Percentiles rank a stretch among this genome's conserved stretches.
These are phyloP conservation scores for Haberlea rhodopensis DNA, from an alignment of 257 asterid species.

Conservation along the genomic window DNA sequence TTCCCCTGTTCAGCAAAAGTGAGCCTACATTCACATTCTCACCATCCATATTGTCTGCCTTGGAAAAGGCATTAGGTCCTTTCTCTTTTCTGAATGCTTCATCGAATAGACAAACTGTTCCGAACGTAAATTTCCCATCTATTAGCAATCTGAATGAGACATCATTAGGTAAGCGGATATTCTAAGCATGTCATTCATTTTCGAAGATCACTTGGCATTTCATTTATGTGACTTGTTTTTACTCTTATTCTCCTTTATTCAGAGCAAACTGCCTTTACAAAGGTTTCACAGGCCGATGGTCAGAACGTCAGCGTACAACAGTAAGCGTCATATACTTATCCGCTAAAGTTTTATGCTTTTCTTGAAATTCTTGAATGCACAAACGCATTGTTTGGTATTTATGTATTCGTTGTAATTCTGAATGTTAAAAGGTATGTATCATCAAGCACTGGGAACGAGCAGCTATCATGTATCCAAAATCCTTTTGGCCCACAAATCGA, in stretches of 20 bases:
- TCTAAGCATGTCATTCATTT: background rate
- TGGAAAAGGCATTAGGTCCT: constrained; percentile 21
- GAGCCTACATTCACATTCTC: constrained; percentile 13
- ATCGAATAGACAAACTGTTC: constrained; percentile 19
- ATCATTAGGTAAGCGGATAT: constrained; percentile 19
- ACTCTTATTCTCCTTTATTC: constrained; percentile 14
- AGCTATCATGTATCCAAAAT: constrained; percentile 21
- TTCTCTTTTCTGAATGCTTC: constrained; percentile 9
- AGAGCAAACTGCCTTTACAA: constrained; percentile 17
- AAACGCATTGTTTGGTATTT: background rate
- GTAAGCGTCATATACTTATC: constrained; percentile 19
- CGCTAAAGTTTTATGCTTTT: constrained; percentile 4
- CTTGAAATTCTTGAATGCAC: background rate
- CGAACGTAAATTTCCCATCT: constrained; percentile 3
- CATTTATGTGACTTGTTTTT: background rate
- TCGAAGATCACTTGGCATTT: background rate
- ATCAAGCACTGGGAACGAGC: constrained; percentile 23
- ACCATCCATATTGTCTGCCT: constrained; percentile 22
- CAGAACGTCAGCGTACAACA: constrained; percentile 24
- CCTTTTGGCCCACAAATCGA: constrained; percentile 16
- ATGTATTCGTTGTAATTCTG: constrained; percentile 1
- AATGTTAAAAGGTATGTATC: constrained; percentile 24
- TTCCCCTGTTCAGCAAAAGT: background rate
- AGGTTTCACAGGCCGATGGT: constrained; percentile 1
- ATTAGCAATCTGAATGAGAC: constrained; percentile 8